Base-by-base conservation (phyloP, 1,139 yeast species). In the Blastobotrys arbuscula region DNA sequence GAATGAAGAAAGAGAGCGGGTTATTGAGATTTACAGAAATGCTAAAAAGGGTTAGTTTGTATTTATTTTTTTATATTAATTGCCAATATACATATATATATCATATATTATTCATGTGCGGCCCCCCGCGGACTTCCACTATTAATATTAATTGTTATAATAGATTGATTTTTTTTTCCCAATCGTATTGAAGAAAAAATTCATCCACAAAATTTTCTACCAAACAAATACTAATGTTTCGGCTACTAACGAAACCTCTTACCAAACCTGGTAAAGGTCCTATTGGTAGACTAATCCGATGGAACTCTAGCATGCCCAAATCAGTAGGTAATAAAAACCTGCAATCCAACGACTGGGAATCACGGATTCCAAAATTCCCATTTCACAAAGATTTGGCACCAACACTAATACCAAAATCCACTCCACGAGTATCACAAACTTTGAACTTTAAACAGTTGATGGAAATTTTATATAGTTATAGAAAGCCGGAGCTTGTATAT, bases 401-500 rank as follows among this genome's bases (percentile, higher is more conserved):
- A 1, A 79, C 89, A 0, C 70, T 85, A 37, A 69, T 84, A 34
- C 95, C 94, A 26, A 66, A 67, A 51, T 52, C 63, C 5, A 61
- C 69, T 18, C 95, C 95, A 5, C 75, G 79, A 42, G 85, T 82
- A 2, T 82, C 85, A 1, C 73, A 76, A 15, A 73, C 74, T 44
- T 68, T 78, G 59, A 72, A 82, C 5, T 78, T 86, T 58, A 71
- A 79, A 20, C 84, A 82, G 61, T 81, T 86, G 66, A 71, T 84
- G 56, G 76, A 76, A 51, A 75, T 78, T n/a, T 68, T 87, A 51
- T 72, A 77, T 52, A 68, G 71, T 44, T 79, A 81, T 56, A 69
- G 67, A 8, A 74, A 76, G 46, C 94, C 94, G 1, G 95, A 85
- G 62, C 71, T 87, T 51, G 74, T 87, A 45, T 87, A 87, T 65